These are phyloP conservation scores for Tripterygium wilfordii DNA, from an alignment of 177 flowering plant species.

Conservation along the genomic window DNA sequence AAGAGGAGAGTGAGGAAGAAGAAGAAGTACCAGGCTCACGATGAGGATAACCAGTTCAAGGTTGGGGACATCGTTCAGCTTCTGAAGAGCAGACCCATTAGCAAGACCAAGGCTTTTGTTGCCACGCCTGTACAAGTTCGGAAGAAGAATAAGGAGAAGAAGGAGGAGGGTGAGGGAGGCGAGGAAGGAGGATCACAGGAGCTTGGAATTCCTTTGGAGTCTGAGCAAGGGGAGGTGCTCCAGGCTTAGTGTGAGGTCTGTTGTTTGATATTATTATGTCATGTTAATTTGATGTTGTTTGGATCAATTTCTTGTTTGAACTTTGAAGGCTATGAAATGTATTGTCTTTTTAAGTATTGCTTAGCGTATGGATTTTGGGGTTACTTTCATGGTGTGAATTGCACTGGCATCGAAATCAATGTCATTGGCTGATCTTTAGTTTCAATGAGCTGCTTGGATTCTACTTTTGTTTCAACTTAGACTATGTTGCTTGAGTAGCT, in stretches of 20 bases:
- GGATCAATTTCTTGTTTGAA: too few relatives aligned
- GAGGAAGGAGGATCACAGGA: conserved; percentile 12
- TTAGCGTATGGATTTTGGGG: too few relatives aligned
- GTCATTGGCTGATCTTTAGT: too few relatives aligned
- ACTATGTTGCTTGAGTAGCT: too few relatives aligned
- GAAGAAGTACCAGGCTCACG: conserved; percentile 91
- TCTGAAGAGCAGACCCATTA: conserved; percentile 57
- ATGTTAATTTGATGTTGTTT: too few relatives aligned
- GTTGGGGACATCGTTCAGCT: conserved; percentile 77
- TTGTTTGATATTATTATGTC: too few relatives aligned
- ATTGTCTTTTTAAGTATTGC: too few relatives aligned
- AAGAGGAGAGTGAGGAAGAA: conserved; percentile 65
- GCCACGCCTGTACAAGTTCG: conserved; percentile 39
- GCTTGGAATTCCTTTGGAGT: conserved; percentile 56
- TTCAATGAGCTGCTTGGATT: too few relatives aligned
- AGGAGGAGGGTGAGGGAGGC: conserved; percentile 11
- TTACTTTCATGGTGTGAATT: too few relatives aligned
- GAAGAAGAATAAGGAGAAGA: conserved; percentile 14
- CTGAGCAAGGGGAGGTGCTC: conserved; percentile 27
- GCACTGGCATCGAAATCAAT: too few relatives aligned
- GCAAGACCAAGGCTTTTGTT: conserved; percentile 67
- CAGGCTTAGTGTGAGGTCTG: conserved; percentile 4
- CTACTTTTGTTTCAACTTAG: too few relatives aligned
- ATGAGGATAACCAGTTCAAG: conserved; percentile 67
- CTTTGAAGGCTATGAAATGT: too few relatives aligned